These are phyloP conservation scores for Maudiozyma humilis DNA, from an alignment of 1,139 yeast genomes.

Conservation along the genomic window DNA sequence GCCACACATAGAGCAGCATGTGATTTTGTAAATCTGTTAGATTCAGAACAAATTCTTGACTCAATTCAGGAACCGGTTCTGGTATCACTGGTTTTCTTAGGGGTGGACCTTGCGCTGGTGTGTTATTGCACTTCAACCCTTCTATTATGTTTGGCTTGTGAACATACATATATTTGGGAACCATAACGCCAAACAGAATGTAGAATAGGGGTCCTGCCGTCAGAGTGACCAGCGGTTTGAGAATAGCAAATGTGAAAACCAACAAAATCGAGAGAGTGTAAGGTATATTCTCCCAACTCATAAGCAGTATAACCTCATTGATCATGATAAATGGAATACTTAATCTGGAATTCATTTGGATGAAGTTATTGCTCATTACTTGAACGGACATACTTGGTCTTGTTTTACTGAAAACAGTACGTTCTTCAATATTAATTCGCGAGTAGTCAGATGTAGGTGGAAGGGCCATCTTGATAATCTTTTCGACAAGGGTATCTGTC, in stretches of 20 bases:
- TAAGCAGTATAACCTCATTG: constrained; percentile 46
- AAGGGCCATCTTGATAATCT: constrained; percentile 58
- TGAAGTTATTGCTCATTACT: constrained; percentile 60
- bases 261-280: constrained; percentile 54
- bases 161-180: constrained; percentile 55
- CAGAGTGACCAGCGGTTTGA: constrained; percentile 53
- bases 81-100: constrained; percentile 46
- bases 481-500: constrained; percentile 65
- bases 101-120: constrained; percentile 49
- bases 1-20: constrained; percentile 58
- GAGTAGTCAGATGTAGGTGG: constrained; percentile 48
- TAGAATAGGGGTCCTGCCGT: constrained; percentile 47
- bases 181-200: constrained; percentile 48
- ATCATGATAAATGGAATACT: constrained; percentile 50
- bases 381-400: constrained; percentile 67
- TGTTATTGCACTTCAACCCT: constrained; percentile 39
- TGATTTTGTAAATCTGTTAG: constrained; percentile 80
- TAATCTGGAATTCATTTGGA: constrained; percentile 55
- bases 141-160: constrained; percentile 30
- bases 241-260: constrained; percentile 47
- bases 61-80: constrained; percentile 69
- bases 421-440: constrained; percentile 35
- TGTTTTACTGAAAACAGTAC: constrained; percentile 51
- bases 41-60: constrained; percentile 70
- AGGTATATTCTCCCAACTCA: constrained; percentile 59